These are phyloP conservation scores for Symbiodinium pilosum DNA, from an alignment of 73 alveolate species.

Conservation along the genomic window DNA sequence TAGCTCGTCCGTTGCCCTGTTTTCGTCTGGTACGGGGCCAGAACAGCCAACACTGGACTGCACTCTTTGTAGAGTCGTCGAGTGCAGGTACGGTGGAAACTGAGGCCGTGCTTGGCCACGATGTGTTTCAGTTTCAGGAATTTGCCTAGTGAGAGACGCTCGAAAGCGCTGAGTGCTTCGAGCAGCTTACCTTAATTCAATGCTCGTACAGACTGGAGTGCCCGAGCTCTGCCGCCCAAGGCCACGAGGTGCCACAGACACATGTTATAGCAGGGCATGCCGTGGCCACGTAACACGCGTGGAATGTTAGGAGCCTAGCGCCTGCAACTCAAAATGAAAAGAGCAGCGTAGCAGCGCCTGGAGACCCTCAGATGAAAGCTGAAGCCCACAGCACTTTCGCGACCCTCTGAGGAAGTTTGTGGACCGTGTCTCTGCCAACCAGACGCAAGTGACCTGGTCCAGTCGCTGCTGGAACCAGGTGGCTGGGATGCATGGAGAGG, in stretches of 20 bases:
- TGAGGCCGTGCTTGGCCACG: background rate
- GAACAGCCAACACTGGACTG: background rate
- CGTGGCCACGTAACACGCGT: background rate
- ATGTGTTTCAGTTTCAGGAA: background rate
- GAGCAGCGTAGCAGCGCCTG: too few species aligned
- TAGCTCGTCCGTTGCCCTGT: background rate
- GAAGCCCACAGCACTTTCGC: too few species aligned
- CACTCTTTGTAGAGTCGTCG: background rate
- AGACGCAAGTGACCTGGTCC: slow-evolving; percentile 14
- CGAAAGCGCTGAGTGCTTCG: too few species aligned
- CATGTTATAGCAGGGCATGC: background rate
- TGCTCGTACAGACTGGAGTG: too few species aligned
- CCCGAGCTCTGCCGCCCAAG: background rate
- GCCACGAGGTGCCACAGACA: background rate
- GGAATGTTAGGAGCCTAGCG: too few species aligned
- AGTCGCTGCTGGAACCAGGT: slow-evolving; percentile 62
- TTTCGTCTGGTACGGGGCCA: background rate
- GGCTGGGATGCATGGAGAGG: too few species aligned
- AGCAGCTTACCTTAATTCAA: too few species aligned
- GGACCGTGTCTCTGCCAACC: slow-evolving; percentile 58
- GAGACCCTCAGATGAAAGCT: too few species aligned
- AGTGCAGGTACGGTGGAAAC: background rate
- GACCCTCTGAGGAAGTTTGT: slow-evolving; percentile 19
- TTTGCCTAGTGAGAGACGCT: background rate
- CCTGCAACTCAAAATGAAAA: too few species aligned